These are phyloP conservation scores for Camellia granthamiana DNA, from an alignment of 148 eudicot species.

Conservation along the genomic window DNA sequence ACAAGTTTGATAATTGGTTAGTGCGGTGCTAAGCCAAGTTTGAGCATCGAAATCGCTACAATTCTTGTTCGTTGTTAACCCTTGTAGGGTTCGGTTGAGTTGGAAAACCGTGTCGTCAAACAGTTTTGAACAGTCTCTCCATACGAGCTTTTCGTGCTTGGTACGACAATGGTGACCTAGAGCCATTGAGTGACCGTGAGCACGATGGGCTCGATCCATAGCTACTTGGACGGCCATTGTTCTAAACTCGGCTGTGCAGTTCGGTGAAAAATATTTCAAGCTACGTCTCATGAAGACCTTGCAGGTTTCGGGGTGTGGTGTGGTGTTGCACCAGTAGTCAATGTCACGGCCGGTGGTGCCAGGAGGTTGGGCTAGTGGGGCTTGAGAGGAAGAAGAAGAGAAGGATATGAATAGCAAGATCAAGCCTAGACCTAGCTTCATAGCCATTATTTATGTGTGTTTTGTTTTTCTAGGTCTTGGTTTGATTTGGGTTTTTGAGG, in stretches of 20 bases:
- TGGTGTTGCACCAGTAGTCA: constrained; percentile 48
- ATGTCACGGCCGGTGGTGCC: constrained; percentile 17
- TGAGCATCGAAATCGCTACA: constrained; percentile 9
- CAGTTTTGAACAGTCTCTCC: constrained; percentile 58
- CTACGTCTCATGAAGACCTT: constrained; percentile 37
- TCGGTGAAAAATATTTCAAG: constrained; percentile 25
- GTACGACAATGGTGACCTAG: constrained; percentile 35
- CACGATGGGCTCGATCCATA: constrained; percentile 36
- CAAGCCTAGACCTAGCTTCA: not conserved
- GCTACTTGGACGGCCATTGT: constrained; percentile 52
- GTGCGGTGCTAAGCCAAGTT: constrained; percentile 28
- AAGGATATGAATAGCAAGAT: not conserved
- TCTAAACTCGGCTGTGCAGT: constrained; percentile 41
- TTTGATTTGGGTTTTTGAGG: not conserved
- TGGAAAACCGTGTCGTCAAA: constrained; percentile 51
- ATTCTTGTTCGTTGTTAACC: not conserved
- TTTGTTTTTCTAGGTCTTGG: not conserved
- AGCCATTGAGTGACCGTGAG: constrained; percentile 31
- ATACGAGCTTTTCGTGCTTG: constrained; percentile 40
- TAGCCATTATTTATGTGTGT: constrained; percentile 1
- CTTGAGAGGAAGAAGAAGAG: constrained; percentile 2
- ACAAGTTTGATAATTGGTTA: constrained; percentile 36
- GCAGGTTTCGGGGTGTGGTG: constrained; percentile 31
- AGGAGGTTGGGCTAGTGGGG: not conserved
- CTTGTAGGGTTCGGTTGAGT: constrained; percentile 23